Base-by-base conservation (phyloP, 2,329 filamentous ascomycete species). In the Colletotrichum horii region DNA sequence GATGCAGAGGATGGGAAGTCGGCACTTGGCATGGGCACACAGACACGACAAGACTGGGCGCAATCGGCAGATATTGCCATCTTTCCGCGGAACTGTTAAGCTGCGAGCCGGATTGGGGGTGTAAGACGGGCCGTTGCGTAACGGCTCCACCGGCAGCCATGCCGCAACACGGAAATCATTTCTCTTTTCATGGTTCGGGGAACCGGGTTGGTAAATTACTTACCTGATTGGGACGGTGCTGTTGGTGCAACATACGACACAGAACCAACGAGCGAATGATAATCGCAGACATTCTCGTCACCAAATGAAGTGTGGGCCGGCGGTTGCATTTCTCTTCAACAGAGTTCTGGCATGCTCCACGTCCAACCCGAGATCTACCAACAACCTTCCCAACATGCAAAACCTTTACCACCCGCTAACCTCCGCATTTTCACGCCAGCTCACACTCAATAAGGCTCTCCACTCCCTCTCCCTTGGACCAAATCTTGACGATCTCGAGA, bases 361-460 rank as follows among this genome's bases (percentile, higher is more conserved):
- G 30, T n/a, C 58, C 43, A 48, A 22, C 58, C 58, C n/a, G 19
- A 56, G 24, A 61, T 26, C 19, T 48, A 11, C 7, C 24, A 24
- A 14, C 3, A 8, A 61, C 58, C 58, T 14, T 19, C 28, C 26
- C 4, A 22, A 32, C 28, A 4, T 12, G 16, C 28, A 22, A 14
- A 14, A 14, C 12, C 19, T 22, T 61, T 30, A 61, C 58, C 19
- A 32, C 30, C 28, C n/a, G 32, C 61, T 22, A 43, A 14, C n/a
- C 4, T 43, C 52, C 7, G 15, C 38, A 15, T n/a, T n/a, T 30
- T 32, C n/a, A 72, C 4, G 69, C 69, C 62, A 67, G 19, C 56
- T 75, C 69, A 28, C 62, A 75, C 26, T 75, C 69, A 6, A 75
- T 65, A 2, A 72, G 56, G 12, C 38, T 68, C 64, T 75, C 69